Percentiles rank a stretch among this genome's conserved stretches.
Evolutionary conservation across 2,329 filamentous ascomycete genomes (phyloP).

Genomic region (Sclerotinia sclerotiorum): DNA sequence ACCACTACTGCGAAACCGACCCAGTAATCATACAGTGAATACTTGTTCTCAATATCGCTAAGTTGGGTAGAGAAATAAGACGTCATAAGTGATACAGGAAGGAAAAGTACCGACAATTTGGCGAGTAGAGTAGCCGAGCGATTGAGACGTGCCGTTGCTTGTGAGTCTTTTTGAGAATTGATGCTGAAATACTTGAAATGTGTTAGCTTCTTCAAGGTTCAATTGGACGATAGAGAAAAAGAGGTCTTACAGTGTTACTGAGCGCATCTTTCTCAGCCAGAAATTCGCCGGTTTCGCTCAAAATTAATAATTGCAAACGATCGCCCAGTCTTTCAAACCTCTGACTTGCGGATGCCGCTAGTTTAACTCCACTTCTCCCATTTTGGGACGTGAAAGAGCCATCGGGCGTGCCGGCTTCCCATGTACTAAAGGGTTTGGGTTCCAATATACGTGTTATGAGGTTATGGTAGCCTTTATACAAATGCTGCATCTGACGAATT

Average conservation of each 20-base stretch:
- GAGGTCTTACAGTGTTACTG: conserved; percentile 57
- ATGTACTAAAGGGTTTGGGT: conserved; percentile 36
- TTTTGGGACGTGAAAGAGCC: conserved; percentile 7
- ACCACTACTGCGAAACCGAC: conserved; percentile 64
- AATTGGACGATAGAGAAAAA: neutral
- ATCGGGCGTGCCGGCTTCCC: conserved; percentile 41
- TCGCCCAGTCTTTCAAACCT: conserved; percentile 61
- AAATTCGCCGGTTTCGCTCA: conserved; percentile 62
- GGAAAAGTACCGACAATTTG: conserved; percentile 73
- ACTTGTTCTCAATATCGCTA: conserved; percentile 53
- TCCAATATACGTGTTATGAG: conserved; percentile 58
- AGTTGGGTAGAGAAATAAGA: conserved; percentile 72
- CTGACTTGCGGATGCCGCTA: conserved; percentile 51
- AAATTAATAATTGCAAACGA: conserved; percentile 58
- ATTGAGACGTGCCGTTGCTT: conserved; percentile 69
- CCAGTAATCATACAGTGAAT: conserved; percentile 66
- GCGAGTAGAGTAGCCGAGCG: conserved; percentile 70
- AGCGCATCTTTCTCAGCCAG: conserved; percentile 69
- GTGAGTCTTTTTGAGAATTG: conserved; percentile 72
- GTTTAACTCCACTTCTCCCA: conserved; percentile 33
- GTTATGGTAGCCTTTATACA: conserved; percentile 60
- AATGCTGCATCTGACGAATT: conserved; percentile 58
- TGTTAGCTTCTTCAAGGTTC: conserved; percentile 23
- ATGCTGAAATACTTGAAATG: conserved; percentile 68
- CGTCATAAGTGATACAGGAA: conserved; percentile 73